Base-by-base conservation (phyloP, 257 asterid genomes). In the Nicotiana benthamiana region DNA sequence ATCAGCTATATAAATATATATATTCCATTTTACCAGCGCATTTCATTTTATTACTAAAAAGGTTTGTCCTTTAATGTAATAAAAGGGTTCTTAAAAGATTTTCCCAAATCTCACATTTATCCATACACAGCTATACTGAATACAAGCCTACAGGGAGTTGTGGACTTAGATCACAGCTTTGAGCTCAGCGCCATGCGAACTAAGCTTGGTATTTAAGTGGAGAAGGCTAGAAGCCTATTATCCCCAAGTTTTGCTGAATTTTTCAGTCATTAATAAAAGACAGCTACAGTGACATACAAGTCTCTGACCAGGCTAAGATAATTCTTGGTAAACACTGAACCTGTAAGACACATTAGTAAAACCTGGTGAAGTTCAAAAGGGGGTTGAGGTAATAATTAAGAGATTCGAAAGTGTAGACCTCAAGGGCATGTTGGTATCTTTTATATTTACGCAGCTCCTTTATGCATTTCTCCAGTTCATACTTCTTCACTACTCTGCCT, bases 381-480 rank as follows among this genome's bases (percentile, higher is more conserved):
- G 12, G 12, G 48, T 40, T 40, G 20, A 18, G 13, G 22, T 57
- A 46, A 6, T 46, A 43, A 43, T 6, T 2, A 72, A 52, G 62
- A 18, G 80, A 32, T 10, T 5, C 3, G 6, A 13, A 26, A 9
- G 11, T 3, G 16, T 9, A 43, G 22, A 93, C 98, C 97, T 94
- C 96, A 76, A 91, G 97, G 83, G 97, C 96, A 66, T 88, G 92
- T 40, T 82, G 79, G 81, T 81, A 84, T 81, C 86, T 89, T 65
- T 83, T 64, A 83, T 86, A 93, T 81, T 80, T 89, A 12, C 97
- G 97, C 16, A 94, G 95, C 75, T 90, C 90, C 63, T 28, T 87
- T 82, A 91, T 51, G 72, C 97, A 94, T 32, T 75, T 61, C 48
- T 78, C 85, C 5, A 92, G 94, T 16, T 89, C 89, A n/a, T 51